Base-by-base conservation (phyloP, 2,329 filamentous ascomycete genomes). In the Talaromyces amestolkiae region DNA sequence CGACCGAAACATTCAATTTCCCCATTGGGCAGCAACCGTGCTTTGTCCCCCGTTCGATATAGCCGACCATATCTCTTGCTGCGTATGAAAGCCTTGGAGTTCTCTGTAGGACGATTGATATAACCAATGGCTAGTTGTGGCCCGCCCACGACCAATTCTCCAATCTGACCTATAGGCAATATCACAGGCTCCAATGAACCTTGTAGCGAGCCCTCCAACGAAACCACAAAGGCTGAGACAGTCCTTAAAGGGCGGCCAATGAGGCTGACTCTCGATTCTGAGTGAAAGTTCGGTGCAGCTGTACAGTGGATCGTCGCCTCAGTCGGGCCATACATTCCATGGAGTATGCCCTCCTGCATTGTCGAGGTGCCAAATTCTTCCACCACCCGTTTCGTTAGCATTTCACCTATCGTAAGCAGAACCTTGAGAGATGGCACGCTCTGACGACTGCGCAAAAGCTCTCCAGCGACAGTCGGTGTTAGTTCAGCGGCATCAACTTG, bases 281-380 rank as follows among this genome's bases (percentile, higher is more conserved):
- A 80, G 6, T 79, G 73, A 70, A 96, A 89, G 0, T 82, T 79
- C 0, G 88, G 81, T 68, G 92, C 89, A 4, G 95, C 77, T 0
- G 92, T 96, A 74, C 92, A 97, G 74, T 97, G 93, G 65, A 97
- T 96, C 0, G 93, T 88, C 8, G 92, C 92, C 78, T 97, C 93
- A 0, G 93, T 97, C 1, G 93, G 93, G 0, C 93, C 93, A 73
- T 97, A 97, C 92, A 97, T 96, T 39, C 89, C 93, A 85, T 92
- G 93, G 0, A 97, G 82, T 51, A 96, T 88, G 69, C 90, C 89
- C 1, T 80, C 74, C 8, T 77, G 78, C 0, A 73, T 73, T 0
- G 76, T 72, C 10, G 81, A 79, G 2, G 86, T 86, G 6, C 92
- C 92, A 81, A 95, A 97, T 73, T 96, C 92, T 41, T 86, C 80